phyloP scores from a whole-genome alignment of 768 basidiomycete genomes.

The Naganishia kalamii region DNA sequence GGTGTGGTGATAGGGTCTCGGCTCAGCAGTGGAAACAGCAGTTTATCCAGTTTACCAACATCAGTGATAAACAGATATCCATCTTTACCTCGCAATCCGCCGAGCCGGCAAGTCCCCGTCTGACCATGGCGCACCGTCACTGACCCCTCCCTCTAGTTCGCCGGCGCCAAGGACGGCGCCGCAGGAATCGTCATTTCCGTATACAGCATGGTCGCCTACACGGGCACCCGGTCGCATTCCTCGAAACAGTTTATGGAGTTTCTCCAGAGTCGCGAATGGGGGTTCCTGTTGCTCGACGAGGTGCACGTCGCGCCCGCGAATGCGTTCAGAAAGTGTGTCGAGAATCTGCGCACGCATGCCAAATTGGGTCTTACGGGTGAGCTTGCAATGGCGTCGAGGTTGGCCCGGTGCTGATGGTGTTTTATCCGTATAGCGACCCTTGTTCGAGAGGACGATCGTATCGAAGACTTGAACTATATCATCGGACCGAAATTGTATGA shows the following conservation, averaged over 20 bases:
- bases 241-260: slow-evolving; percentile 99
- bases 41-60: slow-evolving; percentile 98
- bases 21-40: slow-evolving; percentile 99
- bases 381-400: slow-evolving; percentile 24
- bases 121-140: too few species aligned
- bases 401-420: not conserved
- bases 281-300: slow-evolving; percentile 93
- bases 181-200: slow-evolving; percentile 98
- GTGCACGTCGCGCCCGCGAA: slow-evolving; percentile 98
- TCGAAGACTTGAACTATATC: slow-evolving; percentile 96
- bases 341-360: slow-evolving; percentile 97
- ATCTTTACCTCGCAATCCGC: slow-evolving; percentile 70
- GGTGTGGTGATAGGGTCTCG: slow-evolving; percentile 41
- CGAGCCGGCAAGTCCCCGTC: not conserved
- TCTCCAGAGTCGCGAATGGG: slow-evolving; percentile 96
- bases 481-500: slow-evolving; percentile 99
- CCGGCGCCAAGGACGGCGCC: slow-evolving; percentile 90
- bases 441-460: slow-evolving; percentile 98
- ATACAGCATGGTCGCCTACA: slow-evolving; percentile 99
- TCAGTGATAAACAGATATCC: slow-evolving; percentile 91
- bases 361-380: slow-evolving; percentile 92
- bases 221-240: slow-evolving; percentile 95
- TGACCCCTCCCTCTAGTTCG: slow-evolving; percentile 68
- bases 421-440: slow-evolving; percentile 67
- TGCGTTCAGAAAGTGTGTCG: slow-evolving; percentile 96